Base-by-base conservation (phyloP, 176 grass and related monocot species). In the Zizania latifolia region DNA sequence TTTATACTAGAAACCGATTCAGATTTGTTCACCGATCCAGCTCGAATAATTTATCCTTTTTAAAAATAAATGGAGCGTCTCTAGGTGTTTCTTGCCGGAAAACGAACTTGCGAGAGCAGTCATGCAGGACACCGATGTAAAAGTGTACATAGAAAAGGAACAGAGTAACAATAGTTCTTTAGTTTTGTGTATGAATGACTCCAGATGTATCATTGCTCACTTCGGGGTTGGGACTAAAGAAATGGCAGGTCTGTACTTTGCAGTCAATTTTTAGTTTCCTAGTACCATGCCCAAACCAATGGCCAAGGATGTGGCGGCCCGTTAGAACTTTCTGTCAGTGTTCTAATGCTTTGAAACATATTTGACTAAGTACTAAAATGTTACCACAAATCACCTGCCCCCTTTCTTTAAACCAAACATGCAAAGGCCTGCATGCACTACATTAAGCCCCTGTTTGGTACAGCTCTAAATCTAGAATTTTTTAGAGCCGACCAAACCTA, bases 261-360 rank as follows among this genome's bases (percentile, higher is more conserved):
- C 24, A 28, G 6, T n/a, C 59, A 67, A 83, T 16, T 78, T 66
- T 15, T 8, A 67, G 6, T 78, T 57, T 77, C 73, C 65, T 65
- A 66, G 65, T 41, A 41, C 19, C 58, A 59, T 72, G 57, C 1
- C 16, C 12, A 71, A 76, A 13, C 4, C 10, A 66, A 19, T 51
- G n/a, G 62, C 43, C 33, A 51, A 12, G 31, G 12, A 67, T 28
- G 32, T 78, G 38, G n/a, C 53, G 45, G 36, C 38, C 9, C 28
- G 38, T 61, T 43, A 34, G 14, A 17, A 41, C 53, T n/a, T n/a
- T 65, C 35, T 28, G 15, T 59, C 33, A 50, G 54, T 63, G 26
- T 6, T 2, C 10, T 65, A 13, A 65, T 65, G 34, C 32, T 21
- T 23, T 81, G 22, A 72, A 82, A 58, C 30, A 10, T n/a, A 46